Percentiles rank a stretch among this genome's conserved stretches.
Conservation (phyloP, 2,329 filamentous ascomycete genomes). For the Alternaria viburni region DNA sequence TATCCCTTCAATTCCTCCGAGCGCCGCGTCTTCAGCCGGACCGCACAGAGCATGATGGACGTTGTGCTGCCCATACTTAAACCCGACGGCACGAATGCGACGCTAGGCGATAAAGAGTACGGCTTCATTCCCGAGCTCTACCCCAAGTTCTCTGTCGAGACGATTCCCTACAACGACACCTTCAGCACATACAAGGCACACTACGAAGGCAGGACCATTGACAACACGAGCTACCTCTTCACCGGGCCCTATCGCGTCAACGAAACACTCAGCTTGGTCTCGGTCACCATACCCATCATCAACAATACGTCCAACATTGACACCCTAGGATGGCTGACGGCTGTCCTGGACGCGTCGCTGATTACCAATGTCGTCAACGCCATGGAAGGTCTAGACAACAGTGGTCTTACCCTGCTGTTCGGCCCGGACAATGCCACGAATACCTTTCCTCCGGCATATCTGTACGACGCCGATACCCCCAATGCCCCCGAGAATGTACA, state of each 20-base stretch:
- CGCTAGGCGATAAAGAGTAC: constrained; percentile 65
- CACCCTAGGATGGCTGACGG: constrained; percentile 82
- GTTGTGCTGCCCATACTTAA: constrained; percentile 69
- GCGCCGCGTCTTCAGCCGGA: constrained; percentile 44
- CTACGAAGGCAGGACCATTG: constrained; percentile 53
- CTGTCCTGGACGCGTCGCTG: constrained; percentile 72
- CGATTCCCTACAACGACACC: constrained; percentile 38
- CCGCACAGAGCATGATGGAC: constrained; percentile 53
- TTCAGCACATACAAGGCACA: constrained; percentile 49
- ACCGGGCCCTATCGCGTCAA: constrained; percentile 79
- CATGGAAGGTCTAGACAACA: constrained; percentile 71
- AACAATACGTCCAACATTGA: constrained; percentile 67
- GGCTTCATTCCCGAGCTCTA: constrained; percentile 77
- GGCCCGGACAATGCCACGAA: constrained; percentile 73
- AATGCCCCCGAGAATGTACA: constrained; percentile 30
- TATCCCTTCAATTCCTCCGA: constrained; percentile 73
- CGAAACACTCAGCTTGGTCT: constrained; percentile 74
- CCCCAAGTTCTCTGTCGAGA: constrained; percentile 75
- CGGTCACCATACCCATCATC: constrained; percentile 79
- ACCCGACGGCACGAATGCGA: constrained; percentile 63
- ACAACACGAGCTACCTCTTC: constrained; percentile 65
- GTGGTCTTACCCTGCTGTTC: constrained; percentile 73
- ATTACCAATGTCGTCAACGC: constrained; percentile 68
- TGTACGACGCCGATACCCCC: constrained; percentile 32
- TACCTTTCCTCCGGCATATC: constrained; percentile 46